Evolutionary conservation across 306 rosid species (phyloP).

Genomic region (Abrus pulchellus): DNA sequence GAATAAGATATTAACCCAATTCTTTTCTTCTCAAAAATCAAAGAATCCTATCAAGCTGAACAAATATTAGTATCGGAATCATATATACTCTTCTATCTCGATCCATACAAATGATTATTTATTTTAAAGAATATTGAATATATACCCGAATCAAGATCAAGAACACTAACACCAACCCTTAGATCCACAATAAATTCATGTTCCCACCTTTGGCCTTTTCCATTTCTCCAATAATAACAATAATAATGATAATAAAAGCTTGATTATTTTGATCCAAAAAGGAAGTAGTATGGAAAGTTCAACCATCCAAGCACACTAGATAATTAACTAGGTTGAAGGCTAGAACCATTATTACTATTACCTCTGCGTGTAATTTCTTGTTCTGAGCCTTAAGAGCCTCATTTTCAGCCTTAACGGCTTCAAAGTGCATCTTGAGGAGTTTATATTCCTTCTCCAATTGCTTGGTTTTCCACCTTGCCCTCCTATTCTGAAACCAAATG

Average conservation of each 20-base stretch:
- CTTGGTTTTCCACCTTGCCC: constrained; percentile 94
- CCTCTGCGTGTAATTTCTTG: constrained; percentile 77
- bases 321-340: background rate
- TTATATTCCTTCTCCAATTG: constrained; percentile 80
- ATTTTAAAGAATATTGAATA: background rate
- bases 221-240: background rate
- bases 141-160: constrained; percentile 1
- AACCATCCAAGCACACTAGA: constrained; percentile 21
- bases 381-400: constrained; percentile 72
- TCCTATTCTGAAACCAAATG: constrained; percentile 92
- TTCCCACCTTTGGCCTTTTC: background rate
- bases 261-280: background rate
- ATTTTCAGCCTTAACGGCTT: constrained; percentile 69
- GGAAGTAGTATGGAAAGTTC: constrained; percentile 7
- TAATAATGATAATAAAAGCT: background rate
- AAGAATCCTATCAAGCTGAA: background rate
- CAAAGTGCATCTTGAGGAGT: constrained; percentile 75
- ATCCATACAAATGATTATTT: background rate
- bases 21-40: background rate
- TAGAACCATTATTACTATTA: constrained; percentile 15
- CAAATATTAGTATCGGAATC: background rate
- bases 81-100: background rate
- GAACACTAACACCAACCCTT: background rate
- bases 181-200: background rate
- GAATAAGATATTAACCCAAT: background rate